Evolutionary conservation across 306 rosid genomes (phyloP).

Genomic region (Cucurbita moschata): DNA sequence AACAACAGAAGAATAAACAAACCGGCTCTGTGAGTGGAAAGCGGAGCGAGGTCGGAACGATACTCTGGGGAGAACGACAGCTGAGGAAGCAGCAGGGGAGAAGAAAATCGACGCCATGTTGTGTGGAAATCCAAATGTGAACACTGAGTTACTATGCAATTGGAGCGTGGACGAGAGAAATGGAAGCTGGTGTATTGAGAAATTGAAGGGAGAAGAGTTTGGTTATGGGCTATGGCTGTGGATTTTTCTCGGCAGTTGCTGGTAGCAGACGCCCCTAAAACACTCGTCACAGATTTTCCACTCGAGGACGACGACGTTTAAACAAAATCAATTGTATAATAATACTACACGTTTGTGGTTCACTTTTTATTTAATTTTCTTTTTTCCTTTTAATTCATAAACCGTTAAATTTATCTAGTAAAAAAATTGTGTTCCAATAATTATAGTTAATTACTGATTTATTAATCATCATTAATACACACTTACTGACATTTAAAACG

Average conservation of each 20-base stretch:
- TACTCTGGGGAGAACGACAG: conserved; percentile 19
- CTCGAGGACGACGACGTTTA: not conserved
- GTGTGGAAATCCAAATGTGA: not conserved
- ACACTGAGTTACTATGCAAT: too few relatives aligned
- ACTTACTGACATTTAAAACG: too few relatives aligned
- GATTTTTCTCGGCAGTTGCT: not conserved
- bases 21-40: conserved; percentile 41
- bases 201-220: not conserved
- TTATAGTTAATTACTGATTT: too few relatives aligned
- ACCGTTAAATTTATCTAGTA: too few relatives aligned
- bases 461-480: too few relatives aligned
- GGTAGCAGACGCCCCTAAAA: not conserved
- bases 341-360: too few relatives aligned
- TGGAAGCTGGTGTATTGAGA: not conserved
- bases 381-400: too few relatives aligned
- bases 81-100: conserved; percentile 30
- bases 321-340: too few relatives aligned
- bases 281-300: not conserved
- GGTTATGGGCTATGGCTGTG: not conserved
- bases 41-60: conserved; percentile 20
- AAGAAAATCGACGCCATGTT: conserved; percentile 52
- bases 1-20: conserved; percentile 4
- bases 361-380: too few relatives aligned
- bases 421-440: too few relatives aligned
- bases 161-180: not conserved